Conservation (phyloP, 2,329 filamentous ascomycete genomes). For the Gyromitra esculenta region DNA sequence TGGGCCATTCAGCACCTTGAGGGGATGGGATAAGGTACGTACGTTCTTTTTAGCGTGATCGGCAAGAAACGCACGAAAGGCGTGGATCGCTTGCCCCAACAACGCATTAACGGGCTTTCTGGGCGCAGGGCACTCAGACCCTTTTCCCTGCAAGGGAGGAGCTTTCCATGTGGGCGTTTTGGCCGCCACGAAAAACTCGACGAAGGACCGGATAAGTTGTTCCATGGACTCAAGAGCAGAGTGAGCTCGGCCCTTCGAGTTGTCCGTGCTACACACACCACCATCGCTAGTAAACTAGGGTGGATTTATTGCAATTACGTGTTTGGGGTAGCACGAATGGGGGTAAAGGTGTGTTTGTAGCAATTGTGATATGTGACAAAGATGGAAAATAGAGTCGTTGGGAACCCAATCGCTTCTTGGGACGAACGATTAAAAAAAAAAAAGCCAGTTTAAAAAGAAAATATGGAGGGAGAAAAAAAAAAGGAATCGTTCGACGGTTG, state of each 20-base stretch:
- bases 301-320: slow-evolving; percentile 43
- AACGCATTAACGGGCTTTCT: slow-evolving; percentile 34
- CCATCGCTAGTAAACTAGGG: slow-evolving; percentile 5
- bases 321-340: slow-evolving; percentile 43
- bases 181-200: slow-evolving; percentile 6
- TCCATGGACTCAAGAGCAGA: slow-evolving; percentile 4
- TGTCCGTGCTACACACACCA: slow-evolving; percentile 44
- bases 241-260: slow-evolving; percentile 44
- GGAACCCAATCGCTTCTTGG: slow-evolving; percentile 47
- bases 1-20: slow-evolving; percentile 6
- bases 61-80: slow-evolving; percentile 39
- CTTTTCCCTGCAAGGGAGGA: slow-evolving; percentile 31
- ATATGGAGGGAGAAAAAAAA: slow-evolving; percentile 3
- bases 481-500: slow-evolving; percentile 21
- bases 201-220: slow-evolving; percentile 31
- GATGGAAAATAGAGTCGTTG: slow-evolving; percentile 37
- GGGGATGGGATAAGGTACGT: neutral
- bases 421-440: slow-evolving; percentile 29
- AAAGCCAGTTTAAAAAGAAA: slow-evolving; percentile 1
- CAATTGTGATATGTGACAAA: slow-evolving; percentile 47
- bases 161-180: slow-evolving; percentile 22
- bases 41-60: slow-evolving; percentile 24
- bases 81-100: slow-evolving; percentile 40
- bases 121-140: slow-evolving; percentile 39
- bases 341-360: neutral